phyloP scores from a whole-genome alignment of 441 rosid genomes.

The Eutrema salsugineum region DNA sequence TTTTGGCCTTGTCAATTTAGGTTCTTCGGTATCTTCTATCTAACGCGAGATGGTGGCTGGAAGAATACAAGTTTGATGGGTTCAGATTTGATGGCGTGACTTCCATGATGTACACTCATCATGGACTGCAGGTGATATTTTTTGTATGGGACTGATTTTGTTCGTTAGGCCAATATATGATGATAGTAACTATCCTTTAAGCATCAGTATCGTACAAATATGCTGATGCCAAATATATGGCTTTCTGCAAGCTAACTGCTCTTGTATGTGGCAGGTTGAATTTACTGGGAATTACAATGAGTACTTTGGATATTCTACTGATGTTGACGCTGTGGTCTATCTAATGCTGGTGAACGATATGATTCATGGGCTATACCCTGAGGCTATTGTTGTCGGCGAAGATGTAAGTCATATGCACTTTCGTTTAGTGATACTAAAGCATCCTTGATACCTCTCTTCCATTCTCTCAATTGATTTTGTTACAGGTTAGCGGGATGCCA shows the following conservation, averaged over 20 bases:
- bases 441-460: background rate
- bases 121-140: constrained; percentile 72
- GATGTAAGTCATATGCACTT: constrained; percentile 60
- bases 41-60: constrained; percentile 99
- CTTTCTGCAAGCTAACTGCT: constrained; percentile 12
- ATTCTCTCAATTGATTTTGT: background rate
- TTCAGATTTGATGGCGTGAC: constrained; percentile 99
- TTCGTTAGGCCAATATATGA: background rate
- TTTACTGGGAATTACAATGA: constrained; percentile 93
- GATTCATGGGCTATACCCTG: constrained; percentile 95
- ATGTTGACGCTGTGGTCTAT: constrained; percentile 88
- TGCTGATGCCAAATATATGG: background rate
- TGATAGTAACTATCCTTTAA: background rate
- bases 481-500: constrained; percentile 99
- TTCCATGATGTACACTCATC: constrained; percentile 99
- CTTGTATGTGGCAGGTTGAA: constrained; percentile 46
- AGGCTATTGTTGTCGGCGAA: constrained; percentile 88
- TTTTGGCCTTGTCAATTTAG: constrained; percentile 37
- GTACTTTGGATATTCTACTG: constrained; percentile 91
- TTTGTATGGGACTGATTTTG: background rate
- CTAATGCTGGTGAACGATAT: constrained; percentile 94
- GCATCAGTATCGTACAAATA: background rate
- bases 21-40: constrained; percentile 89
- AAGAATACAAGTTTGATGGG: constrained; percentile 95
- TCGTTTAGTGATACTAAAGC: background rate